Evolutionary conservation across 768 basidiomycete species (phyloP), one percentile per base, ranked within the genome.

Genomic region (Termitomyces sp.): DNA sequence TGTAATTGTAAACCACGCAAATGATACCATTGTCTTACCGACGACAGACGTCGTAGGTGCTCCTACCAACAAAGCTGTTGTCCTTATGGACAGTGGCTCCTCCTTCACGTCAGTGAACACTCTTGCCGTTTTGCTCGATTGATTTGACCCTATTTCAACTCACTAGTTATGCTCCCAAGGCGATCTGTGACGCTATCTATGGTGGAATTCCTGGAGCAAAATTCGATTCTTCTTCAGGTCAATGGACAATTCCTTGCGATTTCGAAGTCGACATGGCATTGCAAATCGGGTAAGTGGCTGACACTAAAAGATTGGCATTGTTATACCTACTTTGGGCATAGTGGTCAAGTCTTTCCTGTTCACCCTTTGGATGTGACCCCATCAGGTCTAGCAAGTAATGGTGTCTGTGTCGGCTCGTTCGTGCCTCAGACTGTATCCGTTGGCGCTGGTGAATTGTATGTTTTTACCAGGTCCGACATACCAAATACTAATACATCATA

Each of bases 341-440:
- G 91, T 47, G 81, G 85, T n/a, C 79, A 84, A 67, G 74, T 89
- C 14, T 90, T 83, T 68, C 87, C 92, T 42, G 67, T 94, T 34
- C 88, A 93, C 68, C 92, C 92, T 14, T 76, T 94, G 20, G 92
- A 94, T 67, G 74, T 92, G 41, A 79, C 81, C 1, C 83, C 85
- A 3, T 65, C 69, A 14, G 74, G 76, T 63, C 72, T 29, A 77
- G 84, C 69, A 61, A 76, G 9, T 71, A 71, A 14, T 20, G 54
- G 46, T 24, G 73, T 69, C 13, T 94, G 92, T 61, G 73, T 88
- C 32, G 92, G 92, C 34, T 85, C 90, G 18, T 90, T 93, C 68
- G 69, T 93, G 27, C 88, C 91, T 3, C 80, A 82, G 63, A 69
- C 71, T 26, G 74, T 86, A 24, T 75, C 81, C 16, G 76, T 84